Percentiles rank a stretch among this genome's conserved stretches.
Evolutionary conservation across 225 moss, liverwort and hornwort species (phyloP).

Genomic region (Bryum argenteum): DNA sequence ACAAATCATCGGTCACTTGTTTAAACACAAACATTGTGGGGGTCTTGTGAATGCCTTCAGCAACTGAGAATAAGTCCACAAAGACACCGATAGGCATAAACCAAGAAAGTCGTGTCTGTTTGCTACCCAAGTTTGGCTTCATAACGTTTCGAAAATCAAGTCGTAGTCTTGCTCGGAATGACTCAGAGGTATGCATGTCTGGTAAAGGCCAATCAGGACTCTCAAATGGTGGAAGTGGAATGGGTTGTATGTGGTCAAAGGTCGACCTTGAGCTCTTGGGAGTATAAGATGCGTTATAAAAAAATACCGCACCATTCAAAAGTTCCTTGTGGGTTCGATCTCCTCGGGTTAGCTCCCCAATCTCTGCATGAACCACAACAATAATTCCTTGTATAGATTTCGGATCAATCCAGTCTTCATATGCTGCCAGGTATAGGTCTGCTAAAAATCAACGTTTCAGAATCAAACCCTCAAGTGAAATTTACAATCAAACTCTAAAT

Average conservation of each 20-base stretch:
- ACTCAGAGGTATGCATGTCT: background rate
- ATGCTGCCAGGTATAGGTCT: background rate
- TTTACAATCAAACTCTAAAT: too few relatives aligned
- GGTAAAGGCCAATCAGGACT: background rate
- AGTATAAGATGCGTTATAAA: background rate
- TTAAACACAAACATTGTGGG: background rate
- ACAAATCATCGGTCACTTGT: background rate
- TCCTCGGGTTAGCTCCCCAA: background rate
- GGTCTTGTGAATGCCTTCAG: background rate
- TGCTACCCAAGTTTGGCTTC: constrained; percentile 2
- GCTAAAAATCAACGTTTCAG: too few relatives aligned
- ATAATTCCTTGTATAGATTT: background rate
- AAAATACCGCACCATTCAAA: background rate
- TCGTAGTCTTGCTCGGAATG: background rate
- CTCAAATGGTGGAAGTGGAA: background rate
- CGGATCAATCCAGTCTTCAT: background rate
- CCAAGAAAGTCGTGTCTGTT: background rate
- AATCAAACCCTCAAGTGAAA: too few relatives aligned
- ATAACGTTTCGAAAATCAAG: background rate
- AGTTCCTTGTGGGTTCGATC: background rate
- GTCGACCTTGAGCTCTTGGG: background rate
- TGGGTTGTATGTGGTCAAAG: background rate
- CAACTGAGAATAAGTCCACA: background rate
- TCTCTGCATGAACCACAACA: background rate
- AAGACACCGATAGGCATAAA: constrained; percentile 6